Conservation (phyloP, 2,329 filamentous ascomycete species). For the Penicillium sp. region DNA sequence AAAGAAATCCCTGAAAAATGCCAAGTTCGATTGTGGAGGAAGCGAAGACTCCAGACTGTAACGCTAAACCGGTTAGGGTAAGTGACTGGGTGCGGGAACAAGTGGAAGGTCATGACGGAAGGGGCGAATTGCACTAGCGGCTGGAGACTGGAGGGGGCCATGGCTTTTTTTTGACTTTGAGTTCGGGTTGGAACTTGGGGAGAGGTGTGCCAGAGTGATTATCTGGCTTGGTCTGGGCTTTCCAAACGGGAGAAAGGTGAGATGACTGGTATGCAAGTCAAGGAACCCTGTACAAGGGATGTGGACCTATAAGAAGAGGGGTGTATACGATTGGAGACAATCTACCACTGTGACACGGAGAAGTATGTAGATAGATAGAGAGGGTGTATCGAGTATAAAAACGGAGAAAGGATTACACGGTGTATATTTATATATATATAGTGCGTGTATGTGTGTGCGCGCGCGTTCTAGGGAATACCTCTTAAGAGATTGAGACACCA, state of each 20-base stretch:
- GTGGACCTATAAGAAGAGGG: neutral
- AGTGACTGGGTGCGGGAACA: slow-evolving; percentile 19
- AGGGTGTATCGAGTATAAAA: too few relatives aligned
- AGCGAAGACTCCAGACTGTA: neutral
- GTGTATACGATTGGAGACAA: neutral
- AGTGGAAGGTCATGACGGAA: slow-evolving; percentile 28
- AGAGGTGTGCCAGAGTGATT: neutral
- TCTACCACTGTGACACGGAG: neutral
- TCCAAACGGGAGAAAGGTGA: neutral
- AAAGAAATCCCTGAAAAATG: slow-evolving; percentile 11
- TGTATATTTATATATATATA: neutral
- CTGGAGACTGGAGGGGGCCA: slow-evolving; percentile 3
- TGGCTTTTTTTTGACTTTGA: slow-evolving; percentile 8
- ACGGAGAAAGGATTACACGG: too few relatives aligned
- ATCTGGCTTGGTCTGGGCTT: neutral
- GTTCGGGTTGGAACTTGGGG: neutral
- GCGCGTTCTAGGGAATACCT: too few relatives aligned
- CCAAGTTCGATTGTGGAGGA: slow-evolving; percentile 14
- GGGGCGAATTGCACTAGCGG: slow-evolving; percentile 28
- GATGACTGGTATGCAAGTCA: slow-evolving; percentile 2
- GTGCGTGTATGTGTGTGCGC: neutral
- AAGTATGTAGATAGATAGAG: neutral
- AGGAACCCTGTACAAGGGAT: neutral
- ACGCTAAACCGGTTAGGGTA: slow-evolving; percentile 19
- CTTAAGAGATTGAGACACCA: neutral